These are phyloP conservation scores for Xylaria longipes DNA, from an alignment of 495 filamentous ascomycete genomes.

Conservation along the genomic window DNA sequence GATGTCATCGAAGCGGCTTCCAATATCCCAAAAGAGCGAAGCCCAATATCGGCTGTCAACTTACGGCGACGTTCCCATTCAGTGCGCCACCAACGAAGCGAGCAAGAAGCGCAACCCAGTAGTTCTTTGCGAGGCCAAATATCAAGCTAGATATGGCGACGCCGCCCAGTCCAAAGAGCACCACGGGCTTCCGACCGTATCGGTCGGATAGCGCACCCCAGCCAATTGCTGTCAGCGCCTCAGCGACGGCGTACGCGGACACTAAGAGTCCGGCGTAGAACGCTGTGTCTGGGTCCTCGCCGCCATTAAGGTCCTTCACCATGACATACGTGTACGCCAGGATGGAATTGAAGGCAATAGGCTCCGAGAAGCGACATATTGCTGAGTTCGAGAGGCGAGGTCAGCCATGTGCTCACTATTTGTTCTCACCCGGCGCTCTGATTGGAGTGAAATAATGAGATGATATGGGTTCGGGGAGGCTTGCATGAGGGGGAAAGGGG, in stretches of 20 bases:
- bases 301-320: constrained; percentile 78
- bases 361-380: constrained; percentile 87
- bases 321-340: constrained; percentile 95
- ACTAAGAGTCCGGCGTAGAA: constrained; percentile 89
- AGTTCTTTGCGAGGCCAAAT: constrained; percentile 80
- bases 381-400: constrained; percentile 53
- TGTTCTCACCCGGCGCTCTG: neutral
- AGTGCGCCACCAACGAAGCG: constrained; percentile 81
- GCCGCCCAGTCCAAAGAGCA: constrained; percentile 79
- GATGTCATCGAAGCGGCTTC: neutral
- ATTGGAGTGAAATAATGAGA: neutral
- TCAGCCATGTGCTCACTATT: neutral
- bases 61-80: constrained; percentile 67
- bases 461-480: neutral
- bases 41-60: constrained; percentile 17
- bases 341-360: constrained; percentile 96
- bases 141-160: constrained; percentile 86
- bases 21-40: neutral
- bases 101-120: constrained; percentile 78
- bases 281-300: constrained; percentile 73
- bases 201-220: constrained; percentile 86
- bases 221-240: constrained; percentile 78
- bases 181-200: constrained; percentile 82
- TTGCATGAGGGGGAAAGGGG: neutral
- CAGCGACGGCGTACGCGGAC: constrained; percentile 85